A percentile compares a stretch with the other conserved stretches of the same genome.
phyloP scores from a whole-genome alignment of 345 rosid genomes.

The Clausena lansium region DNA sequence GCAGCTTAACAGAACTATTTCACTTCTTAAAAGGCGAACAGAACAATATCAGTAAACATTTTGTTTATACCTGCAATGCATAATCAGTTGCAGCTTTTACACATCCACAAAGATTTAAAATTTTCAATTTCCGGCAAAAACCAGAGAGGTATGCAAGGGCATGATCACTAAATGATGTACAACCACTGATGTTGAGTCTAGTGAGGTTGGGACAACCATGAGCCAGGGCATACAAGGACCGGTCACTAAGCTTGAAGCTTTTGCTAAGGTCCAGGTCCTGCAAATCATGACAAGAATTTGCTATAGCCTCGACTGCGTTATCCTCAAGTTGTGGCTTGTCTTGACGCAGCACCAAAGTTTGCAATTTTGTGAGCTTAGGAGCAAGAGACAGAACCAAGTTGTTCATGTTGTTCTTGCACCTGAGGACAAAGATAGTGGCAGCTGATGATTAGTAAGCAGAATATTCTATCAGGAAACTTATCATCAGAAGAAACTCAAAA shows the following conservation, averaged over 20 bases:
- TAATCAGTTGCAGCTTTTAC: conserved; percentile 72
- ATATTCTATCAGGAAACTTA: not conserved
- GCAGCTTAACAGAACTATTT: not conserved
- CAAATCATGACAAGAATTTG: conserved; percentile 73
- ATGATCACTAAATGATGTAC: conserved; percentile 66
- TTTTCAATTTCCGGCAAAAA: conserved; percentile 61
- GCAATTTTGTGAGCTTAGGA: conserved; percentile 74
- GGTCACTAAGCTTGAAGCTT: conserved; percentile 83
- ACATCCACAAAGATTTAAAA: conserved; percentile 89
- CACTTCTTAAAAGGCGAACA: not conserved
- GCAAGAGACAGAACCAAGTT: conserved; percentile 74
- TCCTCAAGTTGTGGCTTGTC: conserved; percentile 91
- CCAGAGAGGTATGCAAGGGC: conserved; percentile 59
- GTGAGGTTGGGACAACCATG: conserved; percentile 78
- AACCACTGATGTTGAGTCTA: conserved; percentile 92
- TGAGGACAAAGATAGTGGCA: conserved; percentile 20
- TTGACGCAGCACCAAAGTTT: conserved; percentile 73
- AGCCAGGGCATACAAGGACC: conserved; percentile 67
- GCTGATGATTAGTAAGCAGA: not conserved
- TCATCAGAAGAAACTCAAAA: conserved; percentile 4
- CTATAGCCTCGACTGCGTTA: conserved; percentile 73
- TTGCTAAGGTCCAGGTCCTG: conserved; percentile 93
- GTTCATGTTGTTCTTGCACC: conserved; percentile 90
- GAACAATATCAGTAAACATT: not conserved
- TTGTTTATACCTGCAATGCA: conserved; percentile 65